Base-by-base conservation (phyloP, 345 rosid species). In the Sonneratia alba region DNA sequence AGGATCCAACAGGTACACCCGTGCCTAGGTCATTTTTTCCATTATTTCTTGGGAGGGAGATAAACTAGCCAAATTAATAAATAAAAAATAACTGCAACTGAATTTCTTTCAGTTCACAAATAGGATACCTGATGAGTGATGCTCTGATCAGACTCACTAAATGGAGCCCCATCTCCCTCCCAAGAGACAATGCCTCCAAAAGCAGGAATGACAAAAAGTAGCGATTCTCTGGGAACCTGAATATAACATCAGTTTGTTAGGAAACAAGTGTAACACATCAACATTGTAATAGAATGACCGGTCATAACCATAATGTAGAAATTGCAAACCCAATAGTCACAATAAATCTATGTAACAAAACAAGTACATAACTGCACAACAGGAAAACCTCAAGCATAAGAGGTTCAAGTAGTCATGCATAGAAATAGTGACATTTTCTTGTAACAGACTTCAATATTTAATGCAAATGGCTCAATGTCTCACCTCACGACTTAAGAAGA, bases 401-500 rank as follows among this genome's bases (percentile, higher is more conserved):
- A 45, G 45, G 47, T 40, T 22, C 18, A 53, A 40, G 38, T 14
- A 24, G 59, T 12, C 22, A 71, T 38, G 66, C 6, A 10, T 49
- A 42, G 45, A 42, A 42, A 66, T 70, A 67, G 15, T 22, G 40
- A 36, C 21, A 6, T 36, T 37, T 18, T 38, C 7, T n/a, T n/a
- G 34, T 57, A 57, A 57, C 32, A 57, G 32, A 22, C 66, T 9
- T 27, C 4, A 34, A 10, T 68, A 11, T 22, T 22, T 45, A 42
- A 7, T 68, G 38, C 45, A 71, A 67, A 72, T 38, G 12, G 61
- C 57, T 15, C 84, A 3, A 47, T 13, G 15, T 7, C 51, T 83
- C 83, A 95, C 99, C 97, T 95, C 99, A 67, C 99, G 98, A 77
- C 97, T 84, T 82, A 89, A 84, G 87, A 90, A 92, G 83, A 95